These are phyloP conservation scores for Cairneyella variabilis DNA, from an alignment of 495 filamentous ascomycete genomes.

Conservation along the genomic window DNA sequence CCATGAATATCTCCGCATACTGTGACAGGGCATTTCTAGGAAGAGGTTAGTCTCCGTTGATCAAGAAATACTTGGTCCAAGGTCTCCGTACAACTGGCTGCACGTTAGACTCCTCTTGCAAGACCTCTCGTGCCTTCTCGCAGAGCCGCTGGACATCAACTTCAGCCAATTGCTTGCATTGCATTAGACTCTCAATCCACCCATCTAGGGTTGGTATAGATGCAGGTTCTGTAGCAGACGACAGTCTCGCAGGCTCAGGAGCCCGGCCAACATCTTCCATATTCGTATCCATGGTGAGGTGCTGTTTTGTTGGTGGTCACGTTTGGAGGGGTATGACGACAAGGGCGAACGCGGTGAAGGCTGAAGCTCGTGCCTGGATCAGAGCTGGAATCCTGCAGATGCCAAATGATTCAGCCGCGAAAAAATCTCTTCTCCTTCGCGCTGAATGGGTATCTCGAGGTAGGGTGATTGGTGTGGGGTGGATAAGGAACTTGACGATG, in stretches of 20 bases:
- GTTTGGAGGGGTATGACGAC: constrained; percentile 23
- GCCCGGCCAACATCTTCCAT: constrained; percentile 94
- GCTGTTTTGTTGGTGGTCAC: constrained; percentile 57
- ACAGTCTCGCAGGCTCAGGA: constrained; percentile 73
- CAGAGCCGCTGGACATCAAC: constrained; percentile 92
- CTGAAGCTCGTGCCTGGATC: no score
- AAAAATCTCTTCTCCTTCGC: no score
- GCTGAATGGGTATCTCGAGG: constrained; percentile 28
- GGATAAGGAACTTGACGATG: not conserved
- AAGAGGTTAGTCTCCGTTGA: constrained; percentile 8
- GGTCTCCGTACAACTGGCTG: constrained; percentile 85
- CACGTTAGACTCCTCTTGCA: constrained; percentile 97
- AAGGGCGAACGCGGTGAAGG: no score
- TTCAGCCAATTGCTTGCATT: constrained; percentile 95
- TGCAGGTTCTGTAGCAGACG: constrained; percentile 72
- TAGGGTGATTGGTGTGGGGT: constrained; percentile 5
- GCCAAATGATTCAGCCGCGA: no score
- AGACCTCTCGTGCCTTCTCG: constrained; percentile 94
- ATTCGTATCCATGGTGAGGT: constrained; percentile 80
- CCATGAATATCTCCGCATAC: constrained; percentile 94
- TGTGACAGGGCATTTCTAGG: constrained; percentile 90
- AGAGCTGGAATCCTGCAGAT: no score
- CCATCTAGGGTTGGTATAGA: constrained; percentile 92
- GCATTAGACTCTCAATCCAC: constrained; percentile 98
- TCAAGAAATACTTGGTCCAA: not conserved